These are phyloP conservation scores for Asterionellopsis glacialis DNA, from an alignment of 108 stramenopile genomes.

Conservation along the genomic window DNA sequence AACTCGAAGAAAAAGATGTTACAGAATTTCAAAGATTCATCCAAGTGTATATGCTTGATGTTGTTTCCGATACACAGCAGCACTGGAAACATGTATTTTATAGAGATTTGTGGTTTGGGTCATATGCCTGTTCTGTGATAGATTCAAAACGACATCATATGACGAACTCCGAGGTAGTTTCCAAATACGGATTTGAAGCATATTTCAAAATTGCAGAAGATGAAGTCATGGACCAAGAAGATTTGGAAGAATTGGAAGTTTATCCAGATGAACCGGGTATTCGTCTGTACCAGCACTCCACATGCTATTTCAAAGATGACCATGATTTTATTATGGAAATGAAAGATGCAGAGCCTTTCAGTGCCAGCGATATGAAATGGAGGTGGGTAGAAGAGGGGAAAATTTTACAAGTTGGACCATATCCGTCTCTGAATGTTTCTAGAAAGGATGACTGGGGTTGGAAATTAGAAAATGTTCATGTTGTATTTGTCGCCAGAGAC, in stretches of 20 bases:
- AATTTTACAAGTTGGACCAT: slow-evolving; percentile 17
- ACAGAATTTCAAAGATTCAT: slow-evolving; percentile 7
- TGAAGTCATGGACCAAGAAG: slow-evolving; percentile 11
- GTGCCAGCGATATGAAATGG: slow-evolving; percentile 17
- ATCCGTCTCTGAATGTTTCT: slow-evolving; percentile 14
- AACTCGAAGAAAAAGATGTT: background rate
- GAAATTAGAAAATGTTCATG: slow-evolving; percentile 29
- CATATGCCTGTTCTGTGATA: slow-evolving; percentile 17
- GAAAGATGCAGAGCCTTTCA: slow-evolving; percentile 6
- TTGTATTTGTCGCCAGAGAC: slow-evolving; percentile 15
- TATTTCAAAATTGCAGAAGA: slow-evolving; percentile 23
- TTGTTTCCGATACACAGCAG: slow-evolving; percentile 14
- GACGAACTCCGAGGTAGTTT: slow-evolving; percentile 12
- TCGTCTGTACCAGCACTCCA: slow-evolving; percentile 15
- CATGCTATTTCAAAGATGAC: slow-evolving; percentile 16
- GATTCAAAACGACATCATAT: slow-evolving; percentile 21
- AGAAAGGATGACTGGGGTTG: slow-evolving; percentile 24
- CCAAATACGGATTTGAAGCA: slow-evolving; percentile 17
- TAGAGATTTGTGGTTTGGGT: slow-evolving; percentile 26
- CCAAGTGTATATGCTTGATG: slow-evolving; percentile 26
- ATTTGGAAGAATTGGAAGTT: background rate
- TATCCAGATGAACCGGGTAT: slow-evolving; percentile 12
- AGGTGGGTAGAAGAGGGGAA: slow-evolving; percentile 20
- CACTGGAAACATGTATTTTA: slow-evolving; percentile 5
- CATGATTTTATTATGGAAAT: slow-evolving; percentile 11